Percentiles rank a stretch among this genome's conserved stretches.
Evolutionary conservation across 2,329 filamentous ascomycete species (phyloP).

Genomic region (Akanthomyces muscarius): DNA sequence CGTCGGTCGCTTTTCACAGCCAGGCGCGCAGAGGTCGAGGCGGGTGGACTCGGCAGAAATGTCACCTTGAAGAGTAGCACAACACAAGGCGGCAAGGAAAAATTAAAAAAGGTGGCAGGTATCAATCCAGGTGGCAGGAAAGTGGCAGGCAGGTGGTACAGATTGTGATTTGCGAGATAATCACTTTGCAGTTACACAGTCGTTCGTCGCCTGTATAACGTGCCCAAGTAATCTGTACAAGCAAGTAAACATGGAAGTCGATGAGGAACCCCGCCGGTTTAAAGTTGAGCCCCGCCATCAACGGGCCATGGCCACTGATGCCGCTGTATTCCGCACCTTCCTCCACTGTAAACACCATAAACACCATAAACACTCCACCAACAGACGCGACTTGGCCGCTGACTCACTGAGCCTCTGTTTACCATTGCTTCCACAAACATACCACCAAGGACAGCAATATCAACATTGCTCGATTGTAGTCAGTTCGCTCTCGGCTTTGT

Average conservation of each 20-base stretch:
- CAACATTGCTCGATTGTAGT: too few relatives aligned
- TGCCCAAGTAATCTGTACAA: neutral
- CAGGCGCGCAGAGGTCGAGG: neutral
- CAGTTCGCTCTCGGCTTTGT: too few relatives aligned
- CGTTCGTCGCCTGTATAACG: neutral
- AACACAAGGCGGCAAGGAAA: neutral
- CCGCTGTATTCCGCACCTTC: too few relatives aligned
- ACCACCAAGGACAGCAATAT: neutral
- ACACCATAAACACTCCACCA: neutral
- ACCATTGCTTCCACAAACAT: neutral
- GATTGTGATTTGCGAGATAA: too few relatives aligned
- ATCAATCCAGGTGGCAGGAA: neutral
- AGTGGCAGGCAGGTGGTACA: neutral
- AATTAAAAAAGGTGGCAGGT: neutral
- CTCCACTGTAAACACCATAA: neutral
- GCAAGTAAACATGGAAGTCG: neutral
- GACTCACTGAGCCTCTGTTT: neutral
- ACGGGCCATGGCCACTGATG: too few relatives aligned
- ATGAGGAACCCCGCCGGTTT: neutral
- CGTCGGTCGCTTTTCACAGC: neutral
- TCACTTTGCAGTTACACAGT: neutral
- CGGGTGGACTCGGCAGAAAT: neutral
- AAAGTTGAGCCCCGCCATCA: neutral
- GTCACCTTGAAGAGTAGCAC: neutral
- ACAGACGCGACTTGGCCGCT: constrained; percentile 3